Percentiles rank a stretch among this genome's conserved stretches.
These are phyloP conservation scores for Tausonia pullulans DNA, from an alignment of 1,284 basidiomycete species.

Conservation along the genomic window DNA sequence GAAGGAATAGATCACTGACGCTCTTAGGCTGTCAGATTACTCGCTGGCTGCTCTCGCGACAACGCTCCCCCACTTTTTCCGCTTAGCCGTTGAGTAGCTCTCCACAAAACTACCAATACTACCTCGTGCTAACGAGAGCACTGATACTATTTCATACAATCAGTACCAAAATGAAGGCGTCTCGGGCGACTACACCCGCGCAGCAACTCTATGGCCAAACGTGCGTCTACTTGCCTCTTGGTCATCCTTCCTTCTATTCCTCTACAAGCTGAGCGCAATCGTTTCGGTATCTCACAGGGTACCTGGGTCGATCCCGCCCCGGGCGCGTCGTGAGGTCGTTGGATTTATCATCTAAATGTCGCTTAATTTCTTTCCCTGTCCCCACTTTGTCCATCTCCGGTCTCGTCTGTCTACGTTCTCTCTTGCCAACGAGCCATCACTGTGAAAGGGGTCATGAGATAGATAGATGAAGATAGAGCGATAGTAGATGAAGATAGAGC, in stretches of 20 bases:
- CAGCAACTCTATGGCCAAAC: slow-evolving; percentile 64
- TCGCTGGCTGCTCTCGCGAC: slow-evolving; percentile 51
- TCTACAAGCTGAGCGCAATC: no score
- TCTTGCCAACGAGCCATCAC: no score
- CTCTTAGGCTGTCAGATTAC: slow-evolving; percentile 39
- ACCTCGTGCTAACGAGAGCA: not conserved
- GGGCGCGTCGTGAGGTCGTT: slow-evolving; percentile 46
- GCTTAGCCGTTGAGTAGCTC: slow-evolving; percentile 56
- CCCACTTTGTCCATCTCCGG: not conserved
- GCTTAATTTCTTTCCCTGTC: not conserved
- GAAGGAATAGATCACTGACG: not conserved
- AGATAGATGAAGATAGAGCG: no score
- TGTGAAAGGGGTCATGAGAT: no score
- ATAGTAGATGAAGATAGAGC: no score
- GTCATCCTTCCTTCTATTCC: no score
- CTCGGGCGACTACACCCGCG: slow-evolving; percentile 68
- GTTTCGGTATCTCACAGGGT: slow-evolving; percentile 30
- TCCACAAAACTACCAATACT: not conserved
- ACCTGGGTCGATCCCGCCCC: slow-evolving; percentile 62
- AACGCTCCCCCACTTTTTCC: slow-evolving; percentile 65
- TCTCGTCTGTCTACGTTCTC: no score
- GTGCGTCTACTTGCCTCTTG: no score
- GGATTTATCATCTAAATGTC: not conserved
- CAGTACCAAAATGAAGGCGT: slow-evolving; percentile 3
- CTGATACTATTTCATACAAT: not conserved